phyloP scores from a whole-genome alignment of 2,329 filamentous ascomycete species.

The Falciphora oryzae region DNA sequence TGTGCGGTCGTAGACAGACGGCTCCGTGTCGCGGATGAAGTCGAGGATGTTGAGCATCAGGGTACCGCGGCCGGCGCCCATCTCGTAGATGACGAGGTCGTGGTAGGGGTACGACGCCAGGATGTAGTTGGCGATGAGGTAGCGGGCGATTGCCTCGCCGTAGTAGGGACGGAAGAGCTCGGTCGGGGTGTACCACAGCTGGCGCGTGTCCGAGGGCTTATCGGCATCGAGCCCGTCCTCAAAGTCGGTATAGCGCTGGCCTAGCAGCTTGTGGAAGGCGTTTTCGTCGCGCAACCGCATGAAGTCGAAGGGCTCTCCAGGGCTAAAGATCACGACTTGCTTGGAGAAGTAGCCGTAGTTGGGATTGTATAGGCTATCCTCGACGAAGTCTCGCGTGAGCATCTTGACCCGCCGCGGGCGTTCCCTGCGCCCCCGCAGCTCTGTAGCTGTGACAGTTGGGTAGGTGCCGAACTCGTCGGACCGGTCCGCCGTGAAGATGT shows the following conservation, averaged over 20 bases:
- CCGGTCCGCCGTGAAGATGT: conserved; percentile 70
- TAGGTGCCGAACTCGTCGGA: conserved; percentile 74
- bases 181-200: conserved; percentile 97
- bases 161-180: conserved; percentile 97
- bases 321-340: conserved; percentile 91
- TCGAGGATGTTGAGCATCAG: conserved; percentile 98
- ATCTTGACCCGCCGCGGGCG: conserved; percentile 89
- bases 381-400: conserved; percentile 95
- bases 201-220: conserved; percentile 65
- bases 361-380: conserved; percentile 92
- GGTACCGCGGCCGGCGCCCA: conserved; percentile 95
- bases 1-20: conserved; percentile 88
- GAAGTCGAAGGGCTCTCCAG: conserved; percentile 89
- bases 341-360: conserved; percentile 96
- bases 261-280: conserved; percentile 72
- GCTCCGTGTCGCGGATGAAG: conserved; percentile 84
- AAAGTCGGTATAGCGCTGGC: conserved; percentile 79
- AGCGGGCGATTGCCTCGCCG: conserved; percentile 93
- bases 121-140: conserved; percentile 93
- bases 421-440: conserved; percentile 65
- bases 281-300: conserved; percentile 73
- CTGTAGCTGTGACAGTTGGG: conserved; percentile 77
- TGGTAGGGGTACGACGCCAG: conserved; percentile 91
- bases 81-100: conserved; percentile 96
- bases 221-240: conserved; percentile 81